Evolutionary conservation across 768 basidiomycete genomes (phyloP).

Genomic region (Termitomyces sp.): DNA sequence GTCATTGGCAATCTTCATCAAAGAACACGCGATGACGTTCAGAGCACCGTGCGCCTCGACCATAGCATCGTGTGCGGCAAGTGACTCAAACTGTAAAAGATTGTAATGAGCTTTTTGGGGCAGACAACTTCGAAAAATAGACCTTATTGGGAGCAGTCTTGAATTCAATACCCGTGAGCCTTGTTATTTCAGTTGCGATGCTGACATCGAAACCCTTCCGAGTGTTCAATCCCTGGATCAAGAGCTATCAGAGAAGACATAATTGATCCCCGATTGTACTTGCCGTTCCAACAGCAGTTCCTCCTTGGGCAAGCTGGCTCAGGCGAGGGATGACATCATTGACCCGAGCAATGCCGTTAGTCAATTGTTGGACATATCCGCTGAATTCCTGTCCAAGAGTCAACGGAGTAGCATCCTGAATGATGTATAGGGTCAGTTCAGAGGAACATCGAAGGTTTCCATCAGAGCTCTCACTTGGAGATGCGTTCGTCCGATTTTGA

Average conservation of each 20-base stretch:
- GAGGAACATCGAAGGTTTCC: background rate
- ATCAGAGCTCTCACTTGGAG: conserved; percentile 54
- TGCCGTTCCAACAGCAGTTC: conserved; percentile 97
- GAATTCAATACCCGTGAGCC: conserved; percentile 87
- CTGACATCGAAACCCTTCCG: conserved; percentile 95
- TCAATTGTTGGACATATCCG: conserved; percentile 93
- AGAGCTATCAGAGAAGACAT: background rate
- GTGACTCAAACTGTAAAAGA: conserved; percentile 80
- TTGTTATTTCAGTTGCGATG: conserved; percentile 88
- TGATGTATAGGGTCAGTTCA: background rate
- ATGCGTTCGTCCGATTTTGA: conserved; percentile 98
- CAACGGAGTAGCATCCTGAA: conserved; percentile 92
- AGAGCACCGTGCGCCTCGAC: conserved; percentile 97
- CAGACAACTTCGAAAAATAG: background rate
- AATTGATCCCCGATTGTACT: conserved; percentile 22
- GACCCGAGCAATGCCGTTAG: conserved; percentile 85
- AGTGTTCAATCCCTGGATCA: conserved; percentile 88
- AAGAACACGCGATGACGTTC: conserved; percentile 92
- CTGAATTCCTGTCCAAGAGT: conserved; percentile 99
- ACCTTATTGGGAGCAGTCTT: conserved; percentile 98
- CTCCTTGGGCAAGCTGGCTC: conserved; percentile 91
- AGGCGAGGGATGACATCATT: conserved; percentile 81
- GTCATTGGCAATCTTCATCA: conserved; percentile 99
- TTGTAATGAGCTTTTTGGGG: background rate
- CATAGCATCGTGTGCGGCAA: conserved; percentile 97